These are phyloP conservation scores for Moricandia arvensis DNA, from an alignment of 345 rosid species.

Conservation along the genomic window DNA sequence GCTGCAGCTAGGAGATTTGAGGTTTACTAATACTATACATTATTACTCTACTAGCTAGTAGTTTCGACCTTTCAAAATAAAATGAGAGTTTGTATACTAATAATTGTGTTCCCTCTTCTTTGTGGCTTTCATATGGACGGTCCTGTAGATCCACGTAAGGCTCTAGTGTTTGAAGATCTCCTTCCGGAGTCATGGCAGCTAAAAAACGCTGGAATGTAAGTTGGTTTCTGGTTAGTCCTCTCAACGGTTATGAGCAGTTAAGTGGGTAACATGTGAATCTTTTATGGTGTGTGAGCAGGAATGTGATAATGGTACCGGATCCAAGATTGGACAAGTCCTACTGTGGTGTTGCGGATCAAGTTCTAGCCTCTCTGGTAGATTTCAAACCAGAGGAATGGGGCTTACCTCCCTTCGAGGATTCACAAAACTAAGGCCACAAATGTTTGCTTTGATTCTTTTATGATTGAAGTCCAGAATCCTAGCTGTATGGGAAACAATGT, in stretches of 20 bases:
- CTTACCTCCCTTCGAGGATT: conserved; percentile 62
- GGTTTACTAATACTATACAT: conserved; percentile 34
- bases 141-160: conserved; percentile 51
- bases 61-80: background rate
- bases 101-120: conserved; percentile 7
- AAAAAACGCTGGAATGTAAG: conserved; percentile 96
- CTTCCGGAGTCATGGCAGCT: conserved; percentile 85
- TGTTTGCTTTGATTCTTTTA: conserved; percentile 5
- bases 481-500: background rate
- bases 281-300: conserved; percentile 47
- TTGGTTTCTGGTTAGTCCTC: conserved; percentile 19
- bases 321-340: conserved; percentile 74
- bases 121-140: conserved; percentile 51
- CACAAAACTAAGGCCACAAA: conserved; percentile 9
- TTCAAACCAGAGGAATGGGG: conserved; percentile 79
- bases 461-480: background rate
- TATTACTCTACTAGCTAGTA: too few relatives aligned
- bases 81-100: background rate
- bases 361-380: conserved; percentile 62
- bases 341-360: conserved; percentile 67
- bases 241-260: background rate
- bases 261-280: background rate
- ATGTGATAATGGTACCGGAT: conserved; percentile 88
- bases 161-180: conserved; percentile 92
- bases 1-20: conserved; percentile 92